Base-by-base conservation (phyloP, 148 eudicot genomes). In the Heliosperma pusillum region DNA sequence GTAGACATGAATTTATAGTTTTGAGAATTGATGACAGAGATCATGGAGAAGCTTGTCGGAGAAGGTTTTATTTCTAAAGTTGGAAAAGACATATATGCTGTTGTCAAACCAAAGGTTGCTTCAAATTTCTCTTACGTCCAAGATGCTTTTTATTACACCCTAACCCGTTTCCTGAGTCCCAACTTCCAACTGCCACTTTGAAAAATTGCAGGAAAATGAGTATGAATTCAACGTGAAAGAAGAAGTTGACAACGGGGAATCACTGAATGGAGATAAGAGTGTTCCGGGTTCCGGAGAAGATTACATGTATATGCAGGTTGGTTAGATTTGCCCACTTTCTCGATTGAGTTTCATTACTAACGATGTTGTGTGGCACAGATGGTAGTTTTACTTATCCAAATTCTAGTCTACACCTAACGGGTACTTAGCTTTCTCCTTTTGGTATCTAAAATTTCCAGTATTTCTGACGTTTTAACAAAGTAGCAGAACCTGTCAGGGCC, bases 241-340 rank as follows among this genome's bases (percentile, higher is more conserved):
- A 75, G 99, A 95, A 89, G 74, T 58, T 42, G 85, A 84, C 33
- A 89, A 84, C 36, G 87, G 76, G 69, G 69, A 70, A 11, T 57
- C 74, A 66, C 70, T 66, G 60, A 44, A 72, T 73, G 82, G 78
- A 57, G 78, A 77, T 67, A 89, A 81, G 80, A 69, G 68, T 57
- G 84, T 66, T 72, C 82, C 84, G 60, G 74, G 71, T 40, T 55
- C 58, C 7, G 83, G 80, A 76, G 87, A 85, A 76, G 96, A 86
- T 83, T 81, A 78, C 83, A 79, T 92, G 91, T 95, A 95, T 79
- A 92, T 89, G 96, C 88, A 92, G 94, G 97, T 92, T 55, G 68
- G 79, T 80, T 66, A 33, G 44, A 42, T 33, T 60, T 33, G 7
- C 21, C 30, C 20, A 67, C 15, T 67, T 67, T 67, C 53, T 67